Conservation (phyloP, 768 basidiomycete species). For the Macrolepiota dolichaula region DNA sequence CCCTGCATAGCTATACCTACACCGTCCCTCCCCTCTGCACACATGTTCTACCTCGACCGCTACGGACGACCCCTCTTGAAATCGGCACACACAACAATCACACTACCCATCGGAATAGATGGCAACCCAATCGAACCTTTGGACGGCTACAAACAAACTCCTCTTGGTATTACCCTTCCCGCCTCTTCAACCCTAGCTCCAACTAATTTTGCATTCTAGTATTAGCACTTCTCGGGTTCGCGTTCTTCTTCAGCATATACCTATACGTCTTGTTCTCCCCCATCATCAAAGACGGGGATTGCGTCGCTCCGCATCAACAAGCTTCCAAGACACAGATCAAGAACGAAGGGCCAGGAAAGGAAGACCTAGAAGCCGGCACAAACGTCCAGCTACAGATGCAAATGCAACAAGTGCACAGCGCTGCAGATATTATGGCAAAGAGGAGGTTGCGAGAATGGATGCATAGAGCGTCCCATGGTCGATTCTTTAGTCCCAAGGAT, state of each 20-base stretch:
- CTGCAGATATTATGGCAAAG: not conserved
- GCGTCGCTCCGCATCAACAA: not conserved
- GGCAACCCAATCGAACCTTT: not conserved
- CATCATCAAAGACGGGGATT: not conserved
- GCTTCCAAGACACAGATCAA: not conserved
- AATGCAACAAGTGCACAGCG: not conserved
- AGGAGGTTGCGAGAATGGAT: not conserved
- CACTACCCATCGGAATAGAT: not conserved
- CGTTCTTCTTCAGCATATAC: not conserved
- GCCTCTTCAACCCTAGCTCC: not conserved
- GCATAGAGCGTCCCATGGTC: not conserved
- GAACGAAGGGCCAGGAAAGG: not conserved
- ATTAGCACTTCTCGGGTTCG: not conserved
- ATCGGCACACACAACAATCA: not conserved
- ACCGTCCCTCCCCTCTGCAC: not conserved
- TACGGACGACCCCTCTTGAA: not conserved
- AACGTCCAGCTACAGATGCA: not conserved
- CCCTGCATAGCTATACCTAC: not conserved
- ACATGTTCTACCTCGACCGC: not conserved
- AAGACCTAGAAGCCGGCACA: not conserved
- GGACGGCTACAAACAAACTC: not conserved
- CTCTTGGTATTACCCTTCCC: not conserved
- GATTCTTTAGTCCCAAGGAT: not conserved
- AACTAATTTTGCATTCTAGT: not conserved
- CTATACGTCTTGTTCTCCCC: slow-evolving; percentile 3